Evolutionary conservation across 2,329 filamentous ascomycete genomes (phyloP).

Genomic region (Rhynchosporium agropyri): DNA sequence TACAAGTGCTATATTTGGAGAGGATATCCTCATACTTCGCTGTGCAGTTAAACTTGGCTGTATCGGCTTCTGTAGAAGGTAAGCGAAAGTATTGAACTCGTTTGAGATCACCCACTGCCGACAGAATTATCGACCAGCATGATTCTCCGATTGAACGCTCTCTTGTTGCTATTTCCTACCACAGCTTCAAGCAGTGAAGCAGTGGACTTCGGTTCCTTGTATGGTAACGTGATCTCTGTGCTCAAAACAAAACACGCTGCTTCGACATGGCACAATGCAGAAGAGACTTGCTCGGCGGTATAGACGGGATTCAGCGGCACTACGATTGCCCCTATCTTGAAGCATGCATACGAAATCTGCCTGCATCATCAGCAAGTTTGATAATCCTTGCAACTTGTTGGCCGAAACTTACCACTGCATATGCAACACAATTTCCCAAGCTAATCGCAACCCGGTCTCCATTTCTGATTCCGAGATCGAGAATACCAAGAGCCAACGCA

Average conservation of each 20-base stretch:
- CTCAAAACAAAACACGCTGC: constrained; percentile 44
- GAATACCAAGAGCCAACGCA: constrained; percentile 64
- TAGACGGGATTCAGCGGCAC: constrained; percentile 85
- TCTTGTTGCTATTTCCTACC: constrained; percentile 31
- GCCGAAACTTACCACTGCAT: constrained; percentile 38
- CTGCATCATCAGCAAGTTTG: neutral
- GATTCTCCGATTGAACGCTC: neutral
- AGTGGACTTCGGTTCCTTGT: constrained; percentile 62
- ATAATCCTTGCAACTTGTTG: constrained; percentile 8
- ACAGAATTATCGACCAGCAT: constrained; percentile 11
- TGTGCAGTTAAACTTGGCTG: constrained; percentile 47
- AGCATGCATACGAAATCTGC: constrained; percentile 17
- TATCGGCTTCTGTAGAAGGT: constrained; percentile 58
- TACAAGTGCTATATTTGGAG: constrained; percentile 42
- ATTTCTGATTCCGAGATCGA: constrained; percentile 44
- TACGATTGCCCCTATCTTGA: constrained; percentile 63
- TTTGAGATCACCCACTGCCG: neutral
- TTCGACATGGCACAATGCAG: constrained; percentile 63
- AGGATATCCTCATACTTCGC: constrained; percentile 3
- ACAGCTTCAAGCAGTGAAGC: constrained; percentile 70
- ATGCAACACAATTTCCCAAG: constrained; percentile 34
- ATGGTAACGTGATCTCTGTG: constrained; percentile 15
- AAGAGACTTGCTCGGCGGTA: constrained; percentile 71
- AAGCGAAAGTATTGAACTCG: constrained; percentile 10
- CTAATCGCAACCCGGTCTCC: constrained; percentile 35